Percentiles rank a stretch among this genome's conserved stretches.
These are phyloP conservation scores for Trichoderma sp. DNA, from an alignment of 2,329 filamentous ascomycete species.

Conservation along the genomic window DNA sequence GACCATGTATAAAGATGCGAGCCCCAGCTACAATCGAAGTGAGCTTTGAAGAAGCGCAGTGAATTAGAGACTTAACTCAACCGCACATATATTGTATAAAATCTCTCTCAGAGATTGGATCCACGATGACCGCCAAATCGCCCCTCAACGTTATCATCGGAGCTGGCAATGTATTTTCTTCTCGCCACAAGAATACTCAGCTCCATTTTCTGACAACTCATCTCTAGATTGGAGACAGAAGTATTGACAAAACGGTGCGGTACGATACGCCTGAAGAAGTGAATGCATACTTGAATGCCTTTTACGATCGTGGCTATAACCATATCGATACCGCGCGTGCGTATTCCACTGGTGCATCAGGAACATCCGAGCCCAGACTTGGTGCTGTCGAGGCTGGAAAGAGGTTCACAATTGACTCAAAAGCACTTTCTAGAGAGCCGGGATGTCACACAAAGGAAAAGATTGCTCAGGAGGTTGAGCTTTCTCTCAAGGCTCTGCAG, in stretches of 20 bases:
- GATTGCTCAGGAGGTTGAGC: constrained; percentile 30
- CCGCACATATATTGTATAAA: neutral
- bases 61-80: neutral
- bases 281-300: constrained; percentile 12
- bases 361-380: constrained; percentile 32
- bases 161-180: constrained; percentile 3
- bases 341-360: constrained; percentile 22
- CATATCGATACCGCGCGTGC: constrained; percentile 11
- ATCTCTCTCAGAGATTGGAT: neutral
- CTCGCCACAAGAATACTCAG: too few relatives aligned
- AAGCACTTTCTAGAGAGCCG: constrained; percentile 29
- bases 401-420: constrained; percentile 36
- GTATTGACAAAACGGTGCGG: constrained; percentile 24
- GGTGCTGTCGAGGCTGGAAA: constrained; percentile 29
- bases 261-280: constrained; percentile 30
- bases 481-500: constrained; percentile 31
- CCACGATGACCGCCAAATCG: neutral
- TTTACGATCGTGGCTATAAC: constrained; percentile 11
- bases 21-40: neutral
- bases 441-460: constrained; percentile 30
- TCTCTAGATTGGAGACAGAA: constrained; percentile 25
- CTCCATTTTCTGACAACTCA: neutral
- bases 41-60: neutral
- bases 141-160: constrained; percentile 5
- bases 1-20: neutral